Evolutionary conservation across 768 basidiomycete genomes (phyloP), one percentile per base, ranked within the genome.

Genomic region (Tylopilus balloui): DNA sequence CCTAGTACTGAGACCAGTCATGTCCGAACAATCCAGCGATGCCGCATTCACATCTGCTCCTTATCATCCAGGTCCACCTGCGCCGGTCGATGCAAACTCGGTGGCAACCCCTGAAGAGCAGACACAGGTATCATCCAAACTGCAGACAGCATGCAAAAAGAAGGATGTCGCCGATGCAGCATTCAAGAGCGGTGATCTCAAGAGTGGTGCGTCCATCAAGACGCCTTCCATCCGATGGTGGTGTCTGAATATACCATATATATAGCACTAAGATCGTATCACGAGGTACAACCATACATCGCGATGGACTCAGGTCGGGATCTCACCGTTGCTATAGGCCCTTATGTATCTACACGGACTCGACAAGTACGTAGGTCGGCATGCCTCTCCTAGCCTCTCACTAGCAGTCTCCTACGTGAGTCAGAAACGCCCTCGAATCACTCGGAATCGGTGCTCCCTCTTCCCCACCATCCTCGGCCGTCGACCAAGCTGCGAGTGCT

Each of bases 321-420:
- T 54, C 51, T 46, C 19, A 46, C 23, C 44, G 17, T 38, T 44
- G 19, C 42, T 59, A 12, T 17, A 87, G 88, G 71, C 88, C 20
- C 69, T 89, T 44, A 72, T 89, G 74, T 89, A 82, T 57, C 73
- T 90, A 13, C 71, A 79, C 36, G 89, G 89, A 19, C 66, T 92
- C 41, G 84, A 89, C 74, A 91, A 86, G 88, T 87, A 60, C 51
- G 81, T 66, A 35, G 40, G 27, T 32, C 40, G 37, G 8, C 27
- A 28, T 31, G n/a, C 14, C 21, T 38, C 24, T 28, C 34, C 45
- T 41, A 3, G 36, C 24, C 39, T 39, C 35, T 56, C 13, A 59
- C 32, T 11, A 47, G 20, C 20, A 24, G 24, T n/a, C 32, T 47
- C 9, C 45, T 35, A 31, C 48, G 46, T 41, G 14, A 48, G 36